Base-by-base conservation (phyloP, 768 basidiomycete species). In the Neoboletus magnificus region DNA sequence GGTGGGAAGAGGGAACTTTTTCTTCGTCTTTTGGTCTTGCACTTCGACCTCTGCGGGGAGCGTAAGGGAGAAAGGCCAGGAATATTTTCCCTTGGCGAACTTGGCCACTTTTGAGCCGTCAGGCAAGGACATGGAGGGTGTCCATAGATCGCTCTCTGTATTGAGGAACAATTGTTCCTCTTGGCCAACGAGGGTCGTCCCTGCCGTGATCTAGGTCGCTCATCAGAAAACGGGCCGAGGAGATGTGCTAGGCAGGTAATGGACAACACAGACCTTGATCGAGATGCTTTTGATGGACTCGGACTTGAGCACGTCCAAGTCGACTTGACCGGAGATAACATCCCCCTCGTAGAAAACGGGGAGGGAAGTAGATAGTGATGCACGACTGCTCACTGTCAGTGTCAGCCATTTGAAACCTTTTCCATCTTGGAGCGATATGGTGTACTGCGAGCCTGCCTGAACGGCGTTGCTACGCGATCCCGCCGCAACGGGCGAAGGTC, bases 161-260 rank as follows among this genome's bases (percentile, higher is more conserved):
- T 78, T 67, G 12, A 84, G 68, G 62, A 84, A 85, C 7, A 65
- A 47, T 2, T 73, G 62, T 53, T 82, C 80, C 48, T 84, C 81
- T 58, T 85, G 83, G 15, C 81, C 81, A 5, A 84, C 80, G 2
- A 78, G 67, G 5, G 81, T 82, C 18, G 78, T 78, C 6, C 78
- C 77, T 30, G 71, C 82, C 35, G 70, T 67, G 11, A 82, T 66
- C 82, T 61, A 37, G 16, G 13, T 4, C 2, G 5, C 18, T 37
- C 23, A 15, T 48, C 36, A 58, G 40, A 20, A 41, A 32, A 40
- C 22, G 18, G 15, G 12, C 6, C 2, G 16, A 22, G 11, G 5
- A 16, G 13, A n/a, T 9, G 33, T 8, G 20, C 3, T 6, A 43
- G 11, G 35, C 37, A 41, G 18, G 27, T 27, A 8, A 42, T n/a